A percentile compares a stretch with the other conserved stretches of the same genome.
Evolutionary conservation across 768 basidiomycete species (phyloP).

Genomic region (Pleurotus eryngii): DNA sequence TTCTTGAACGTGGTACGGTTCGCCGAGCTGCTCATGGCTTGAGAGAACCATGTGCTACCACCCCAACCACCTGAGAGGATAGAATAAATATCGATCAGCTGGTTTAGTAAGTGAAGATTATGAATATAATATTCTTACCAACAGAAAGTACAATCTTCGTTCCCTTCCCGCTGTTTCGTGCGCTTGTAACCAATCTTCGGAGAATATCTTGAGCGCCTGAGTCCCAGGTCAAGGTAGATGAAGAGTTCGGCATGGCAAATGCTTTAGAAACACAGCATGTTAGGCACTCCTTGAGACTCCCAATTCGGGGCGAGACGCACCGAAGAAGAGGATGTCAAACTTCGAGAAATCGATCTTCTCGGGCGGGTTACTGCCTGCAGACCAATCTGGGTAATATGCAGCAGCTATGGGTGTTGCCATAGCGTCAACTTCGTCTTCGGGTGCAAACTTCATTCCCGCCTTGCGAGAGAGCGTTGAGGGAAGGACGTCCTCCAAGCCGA

Average conservation of each 20-base stretch:
- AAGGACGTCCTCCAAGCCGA: constrained; percentile 43
- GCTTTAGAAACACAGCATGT: constrained; percentile 34
- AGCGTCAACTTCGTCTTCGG: constrained; percentile 17
- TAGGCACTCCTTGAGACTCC: background rate
- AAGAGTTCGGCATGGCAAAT: constrained; percentile 66
- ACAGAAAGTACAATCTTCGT: constrained; percentile 68
- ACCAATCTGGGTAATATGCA: constrained; percentile 54
- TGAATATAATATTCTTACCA: constrained; percentile 33
- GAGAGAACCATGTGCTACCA: constrained; percentile 64
- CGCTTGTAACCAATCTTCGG: constrained; percentile 51
- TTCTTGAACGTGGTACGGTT: constrained; percentile 56
- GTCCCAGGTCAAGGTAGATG: constrained; percentile 48
- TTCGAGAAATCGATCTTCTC: constrained; percentile 58
- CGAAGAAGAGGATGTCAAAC: constrained; percentile 67
- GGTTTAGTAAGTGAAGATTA: background rate
- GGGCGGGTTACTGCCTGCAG: constrained; percentile 43
- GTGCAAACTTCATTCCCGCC: constrained; percentile 23
- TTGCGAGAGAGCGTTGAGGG: constrained; percentile 43
- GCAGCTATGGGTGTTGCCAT: constrained; percentile 34
- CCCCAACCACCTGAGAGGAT: constrained; percentile 60
- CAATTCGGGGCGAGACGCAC: constrained; percentile 23
- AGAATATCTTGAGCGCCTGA: constrained; percentile 49
- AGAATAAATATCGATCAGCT: background rate
- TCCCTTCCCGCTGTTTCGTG: constrained; percentile 51
- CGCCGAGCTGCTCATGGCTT: constrained; percentile 45